Percentiles rank a stretch among this genome's conserved stretches.
Evolutionary conservation across 2,329 filamentous ascomycete species (phyloP).

Genomic region (Akanthomyces muscarius): DNA sequence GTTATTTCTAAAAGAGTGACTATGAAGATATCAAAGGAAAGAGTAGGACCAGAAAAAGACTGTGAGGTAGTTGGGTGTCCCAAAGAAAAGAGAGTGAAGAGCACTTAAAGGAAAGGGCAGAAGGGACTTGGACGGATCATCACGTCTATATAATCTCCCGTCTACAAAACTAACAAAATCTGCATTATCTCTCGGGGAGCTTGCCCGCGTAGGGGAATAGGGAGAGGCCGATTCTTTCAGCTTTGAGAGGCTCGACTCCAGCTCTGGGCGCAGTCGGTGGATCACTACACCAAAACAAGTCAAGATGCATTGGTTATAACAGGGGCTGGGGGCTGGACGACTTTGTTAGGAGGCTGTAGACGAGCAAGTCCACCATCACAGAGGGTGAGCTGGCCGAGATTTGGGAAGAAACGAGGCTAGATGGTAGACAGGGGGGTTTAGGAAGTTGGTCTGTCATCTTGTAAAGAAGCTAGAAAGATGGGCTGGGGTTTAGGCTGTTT

Average conservation of each 20-base stretch:
- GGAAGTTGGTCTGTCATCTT: background rate
- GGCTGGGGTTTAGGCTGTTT: background rate
- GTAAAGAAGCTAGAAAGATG: no score
- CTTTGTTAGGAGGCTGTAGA: no score
- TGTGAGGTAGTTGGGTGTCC: conserved; percentile 1
- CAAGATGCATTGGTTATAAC: background rate
- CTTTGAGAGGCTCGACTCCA: background rate
- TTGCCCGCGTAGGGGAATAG: background rate
- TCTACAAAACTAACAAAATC: background rate
- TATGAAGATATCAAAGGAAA: conserved; percentile 2
- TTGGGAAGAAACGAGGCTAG: background rate
- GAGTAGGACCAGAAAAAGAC: background rate
- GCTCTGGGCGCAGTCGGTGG: background rate
- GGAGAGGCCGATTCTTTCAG: background rate
- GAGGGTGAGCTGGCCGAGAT: background rate
- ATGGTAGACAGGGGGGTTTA: background rate
- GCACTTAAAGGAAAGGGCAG: background rate
- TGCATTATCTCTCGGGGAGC: background rate
- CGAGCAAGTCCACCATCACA: no score
- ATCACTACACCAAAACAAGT: background rate
- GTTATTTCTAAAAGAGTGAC: conserved; percentile 6
- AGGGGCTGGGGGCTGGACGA: background rate
- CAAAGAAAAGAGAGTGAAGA: conserved; percentile 3
- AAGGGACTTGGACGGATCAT: background rate
- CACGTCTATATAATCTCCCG: background rate